A percentile compares a stretch with the other conserved stretches of the same genome.
Conservation (phyloP, 306 rosid species). For the Trifolium subterraneum region DNA sequence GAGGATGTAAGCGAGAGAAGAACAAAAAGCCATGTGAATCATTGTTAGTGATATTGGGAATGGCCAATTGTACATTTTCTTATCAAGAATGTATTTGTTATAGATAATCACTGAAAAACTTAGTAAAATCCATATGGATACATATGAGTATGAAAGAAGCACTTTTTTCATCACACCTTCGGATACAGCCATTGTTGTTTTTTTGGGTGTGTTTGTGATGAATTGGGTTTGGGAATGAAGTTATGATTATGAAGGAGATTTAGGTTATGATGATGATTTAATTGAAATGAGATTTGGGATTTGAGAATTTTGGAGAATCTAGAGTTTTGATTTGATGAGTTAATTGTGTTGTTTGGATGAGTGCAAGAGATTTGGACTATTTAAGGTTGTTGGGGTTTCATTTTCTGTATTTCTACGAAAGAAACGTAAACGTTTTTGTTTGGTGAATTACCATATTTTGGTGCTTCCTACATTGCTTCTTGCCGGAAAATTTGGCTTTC, state of each 20-base stretch:
- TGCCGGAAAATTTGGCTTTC: not conserved
- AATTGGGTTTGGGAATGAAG: not conserved
- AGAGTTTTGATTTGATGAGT: not conserved
- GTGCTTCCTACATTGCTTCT: not conserved
- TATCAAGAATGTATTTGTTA: constrained; percentile 95
- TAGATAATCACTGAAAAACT: constrained; percentile 90
- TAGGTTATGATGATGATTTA: not conserved
- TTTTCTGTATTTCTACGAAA: not conserved
- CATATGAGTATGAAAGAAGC: constrained; percentile 84
- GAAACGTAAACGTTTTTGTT: not conserved
- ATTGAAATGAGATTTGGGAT: not conserved
- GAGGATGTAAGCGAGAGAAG: constrained; percentile 79
- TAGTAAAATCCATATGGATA: constrained; percentile 88
- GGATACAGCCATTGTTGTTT: constrained; percentile 66
- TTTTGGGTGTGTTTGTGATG: not conserved
- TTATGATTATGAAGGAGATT: not conserved
- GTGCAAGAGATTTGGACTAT: constrained; percentile 14
- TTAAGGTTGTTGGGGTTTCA: constrained; percentile 18
- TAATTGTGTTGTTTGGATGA: not conserved
- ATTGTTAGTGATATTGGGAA: constrained; percentile 92
- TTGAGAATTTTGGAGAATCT: not conserved
- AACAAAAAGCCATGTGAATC: constrained; percentile 98
- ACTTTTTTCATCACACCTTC: constrained; percentile 79
- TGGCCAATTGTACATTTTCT: constrained; percentile 95
- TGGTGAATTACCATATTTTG: not conserved